Percentiles rank a stretch among this genome's conserved stretches.
Evolutionary conservation across 495 filamentous ascomycete species (phyloP).

Genomic region (Aspergillus heteromorphus): DNA sequence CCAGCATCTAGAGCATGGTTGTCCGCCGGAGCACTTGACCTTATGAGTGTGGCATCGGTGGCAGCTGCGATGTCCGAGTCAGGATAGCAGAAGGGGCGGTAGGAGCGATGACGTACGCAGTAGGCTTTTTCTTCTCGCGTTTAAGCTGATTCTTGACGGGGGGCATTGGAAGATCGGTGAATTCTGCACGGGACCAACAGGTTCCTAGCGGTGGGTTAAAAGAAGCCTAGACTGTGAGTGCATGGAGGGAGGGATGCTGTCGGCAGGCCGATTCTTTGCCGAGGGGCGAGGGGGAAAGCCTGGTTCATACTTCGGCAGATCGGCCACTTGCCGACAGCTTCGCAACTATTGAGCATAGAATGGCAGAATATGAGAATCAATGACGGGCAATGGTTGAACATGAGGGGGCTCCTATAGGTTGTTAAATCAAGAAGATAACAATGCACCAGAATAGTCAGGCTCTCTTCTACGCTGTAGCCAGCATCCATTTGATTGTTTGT

Average conservation of each 20-base stretch:
- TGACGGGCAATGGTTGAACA: too few species aligned
- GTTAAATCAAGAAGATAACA: too few species aligned
- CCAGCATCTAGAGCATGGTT: constrained; percentile 29
- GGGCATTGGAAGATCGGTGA: not conserved
- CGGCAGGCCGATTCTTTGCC: not conserved
- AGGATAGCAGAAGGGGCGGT: not conserved
- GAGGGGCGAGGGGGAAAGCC: not conserved
- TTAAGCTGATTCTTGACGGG: constrained; percentile 9
- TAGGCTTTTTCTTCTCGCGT: constrained; percentile 24
- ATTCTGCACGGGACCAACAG: not conserved
- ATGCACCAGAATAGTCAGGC: too few species aligned
- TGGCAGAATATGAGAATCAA: too few species aligned
- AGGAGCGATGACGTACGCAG: constrained; percentile 18
- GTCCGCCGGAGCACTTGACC: constrained; percentile 34
- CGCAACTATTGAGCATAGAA: too few species aligned
- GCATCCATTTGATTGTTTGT: too few species aligned
- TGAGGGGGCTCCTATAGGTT: too few species aligned
- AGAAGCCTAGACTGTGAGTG: too few species aligned
- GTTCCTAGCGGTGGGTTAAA: too few species aligned
- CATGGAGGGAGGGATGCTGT: not conserved
- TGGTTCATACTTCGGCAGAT: constrained; percentile 1
- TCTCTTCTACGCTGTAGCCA: too few species aligned
- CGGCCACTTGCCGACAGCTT: not conserved
- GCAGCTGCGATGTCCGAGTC: constrained; percentile 17
- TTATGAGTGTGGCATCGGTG: constrained; percentile 32